Base-by-base conservation (phyloP, 2,329 filamentous ascomycete genomes). In the Pezicula carpinea region DNA sequence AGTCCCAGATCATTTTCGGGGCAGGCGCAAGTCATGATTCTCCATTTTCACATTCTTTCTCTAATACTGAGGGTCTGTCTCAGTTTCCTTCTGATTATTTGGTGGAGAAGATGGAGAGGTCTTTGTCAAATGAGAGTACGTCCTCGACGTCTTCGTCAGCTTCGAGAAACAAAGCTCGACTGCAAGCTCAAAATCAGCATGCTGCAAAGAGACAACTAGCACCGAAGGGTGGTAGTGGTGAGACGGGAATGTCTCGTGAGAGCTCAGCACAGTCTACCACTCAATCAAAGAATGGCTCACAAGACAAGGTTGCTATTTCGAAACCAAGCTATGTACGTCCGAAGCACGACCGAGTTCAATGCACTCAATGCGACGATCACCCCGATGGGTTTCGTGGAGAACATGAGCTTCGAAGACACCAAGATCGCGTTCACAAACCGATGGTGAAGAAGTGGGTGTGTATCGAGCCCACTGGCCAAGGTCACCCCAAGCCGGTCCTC, bases 371-470 rank as follows among this genome's bases (percentile, higher is more conserved):
- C 70, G 82, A 84, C 55, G 87, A 89, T 59, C 83, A 92, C 51
- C 87, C 87, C 3, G 84, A 90, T 51, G 90, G 91, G 5, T 96
- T 96, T 65, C 85, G 91, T 39, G 91, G 91, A 48, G 89, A 95
- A 47, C 91, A 96, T 65, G 91, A 96, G 65, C 74, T 90, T 41
- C 75, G 84, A 46, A 76, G 87, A 48, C 87, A 91, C 63, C 71
- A 73, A 49, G 75, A 79, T 47, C 78, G 82, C 42, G 76, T 88
- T 54, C 92, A 97, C 64, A 70, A 72, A 48, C 57, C 51, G 10
- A 54, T 66, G 4, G 73, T 80, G 43, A 79, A 71, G 63, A 81
- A 80, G 56, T 84, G 69, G 58, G 67, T 82, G 21, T 83, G 80
- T 57, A 68, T 76, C 26, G 76, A 83, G 53, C 79, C 81, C 1